A percentile compares a stretch with the other conserved stretches of the same genome.
Evolutionary conservation across 108 stramenopile genomes (phyloP).

Genomic region (Aurantiochytrium sp.): DNA sequence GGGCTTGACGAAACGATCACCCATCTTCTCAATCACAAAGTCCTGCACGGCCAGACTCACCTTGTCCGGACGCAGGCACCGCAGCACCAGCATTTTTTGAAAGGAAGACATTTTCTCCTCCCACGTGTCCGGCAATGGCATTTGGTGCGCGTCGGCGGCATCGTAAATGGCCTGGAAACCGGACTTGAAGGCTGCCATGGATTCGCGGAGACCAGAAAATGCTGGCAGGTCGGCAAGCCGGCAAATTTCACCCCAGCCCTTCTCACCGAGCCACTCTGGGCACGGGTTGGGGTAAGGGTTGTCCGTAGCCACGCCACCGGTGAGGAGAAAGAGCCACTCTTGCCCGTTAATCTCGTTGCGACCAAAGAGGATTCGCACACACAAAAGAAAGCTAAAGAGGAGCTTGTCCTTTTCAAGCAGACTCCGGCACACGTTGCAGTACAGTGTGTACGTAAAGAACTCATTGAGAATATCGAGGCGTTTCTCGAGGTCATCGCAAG

Average conservation of each 20-base stretch:
- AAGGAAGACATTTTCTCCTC: slow-evolving; percentile 26
- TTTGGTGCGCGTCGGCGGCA: slow-evolving; percentile 37
- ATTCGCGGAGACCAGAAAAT: slow-evolving; percentile 36
- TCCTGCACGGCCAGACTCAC: slow-evolving; percentile 40
- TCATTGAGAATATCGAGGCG: slow-evolving; percentile 49
- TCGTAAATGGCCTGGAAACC: slow-evolving; percentile 48
- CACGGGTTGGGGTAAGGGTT: slow-evolving; percentile 47
- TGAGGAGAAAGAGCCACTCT: slow-evolving; percentile 53
- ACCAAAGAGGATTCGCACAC: slow-evolving; percentile 38
- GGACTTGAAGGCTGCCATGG: slow-evolving; percentile 19
- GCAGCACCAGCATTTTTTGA: slow-evolving; percentile 35
- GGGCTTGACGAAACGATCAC: slow-evolving; percentile 50
- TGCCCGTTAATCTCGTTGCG: slow-evolving; percentile 35
- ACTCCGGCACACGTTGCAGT: slow-evolving; percentile 53
- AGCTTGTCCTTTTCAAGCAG: slow-evolving; percentile 57
- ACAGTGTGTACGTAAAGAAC: slow-evolving; percentile 52
- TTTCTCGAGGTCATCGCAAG: slow-evolving; percentile 37
- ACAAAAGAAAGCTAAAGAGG: slow-evolving; percentile 50
- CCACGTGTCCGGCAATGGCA: slow-evolving; percentile 38
- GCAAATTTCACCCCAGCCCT: slow-evolving; percentile 58
- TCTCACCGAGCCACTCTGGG: slow-evolving; percentile 42
- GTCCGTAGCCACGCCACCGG: slow-evolving; percentile 50
- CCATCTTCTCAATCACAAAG: slow-evolving; percentile 46
- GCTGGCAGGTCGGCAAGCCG: slow-evolving; percentile 34
- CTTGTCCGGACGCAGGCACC: slow-evolving; percentile 50